Base-by-base conservation (phyloP, 2,329 filamentous ascomycete species). In the Eurotiales sp. region DNA sequence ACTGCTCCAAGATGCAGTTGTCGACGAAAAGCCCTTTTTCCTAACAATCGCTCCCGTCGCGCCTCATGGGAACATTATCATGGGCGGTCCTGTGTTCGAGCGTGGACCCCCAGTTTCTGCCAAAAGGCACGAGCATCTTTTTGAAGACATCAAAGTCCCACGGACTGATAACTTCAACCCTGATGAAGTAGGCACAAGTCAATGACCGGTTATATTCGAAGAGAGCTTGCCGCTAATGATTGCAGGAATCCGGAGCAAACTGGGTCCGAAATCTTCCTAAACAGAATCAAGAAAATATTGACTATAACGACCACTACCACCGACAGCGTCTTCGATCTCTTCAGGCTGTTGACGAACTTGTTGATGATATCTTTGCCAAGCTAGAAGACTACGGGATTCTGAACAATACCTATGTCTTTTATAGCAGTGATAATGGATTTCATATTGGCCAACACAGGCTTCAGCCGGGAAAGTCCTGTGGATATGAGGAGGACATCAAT, bases 81-180 rank as follows among this genome's bases (percentile, higher is more conserved):
- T 42, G 40, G 30, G 48, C 29, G 55, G 59, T 39, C 49, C 58
- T 1, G 55, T 55, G 4, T 56, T 53, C 5, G 62, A 61, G 59
- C 64, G 60, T 27, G 58, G 60, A 1, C 58, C 59, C 30, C 62
- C 64, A 2, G 62, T 60, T 19, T 64, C 54, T 1, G 78, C 82
- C 0, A 69, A 78, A 27, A 73, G 82, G 25, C 83, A 88, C 56
- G 73, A 75, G 34, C 63, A 82, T 57, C 71, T 86, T 0, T 88
- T 87, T 61, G 66, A 73, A 8, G 75, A 81, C 17, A 73, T 71
- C 0, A 76, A 72, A 21, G 77, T 86, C 0, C 85, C 85, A 0
- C 73, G 85, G 3, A 81, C 78, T 1, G 70, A 72, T 0, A 83
- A 81, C 61, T 88, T 88, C 62, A 88, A 88, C 55, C 83, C 81